Evolutionary conservation across 2,329 filamentous ascomycete species (phyloP), one percentile per base, ranked within the genome.

Genomic region (Cyphellophora europaea): DNA sequence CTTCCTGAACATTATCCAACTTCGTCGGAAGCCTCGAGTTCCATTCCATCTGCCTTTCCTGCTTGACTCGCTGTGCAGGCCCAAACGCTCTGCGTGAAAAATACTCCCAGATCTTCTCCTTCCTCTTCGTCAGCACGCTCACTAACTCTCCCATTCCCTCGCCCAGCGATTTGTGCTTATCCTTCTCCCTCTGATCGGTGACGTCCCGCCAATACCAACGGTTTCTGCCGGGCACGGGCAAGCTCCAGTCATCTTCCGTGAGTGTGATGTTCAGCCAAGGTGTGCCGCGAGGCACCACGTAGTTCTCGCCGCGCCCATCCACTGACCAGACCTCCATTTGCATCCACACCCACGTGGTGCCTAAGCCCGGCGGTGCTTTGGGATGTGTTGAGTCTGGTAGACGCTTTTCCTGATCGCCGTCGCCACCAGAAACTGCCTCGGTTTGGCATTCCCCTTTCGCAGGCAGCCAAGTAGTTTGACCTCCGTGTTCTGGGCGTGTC

Each of bases 111-210:
- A 25, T 25, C 8, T 8, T 8, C 21, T 25, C 21, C 21, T 25
- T 25, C 21, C 21, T 25, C n/a, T 25, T 25, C n/a, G 21, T 25
- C 21, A 25, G 21, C 21, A 25, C 21, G n/a, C n/a, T n/a, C n/a
- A n/a, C n/a, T n/a, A n/a, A n/a, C n/a, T n/a, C n/a, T n/a, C n/a
- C n/a, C n/a, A n/a, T n/a, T n/a, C n/a, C n/a, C n/a, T n/a, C n/a
- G n/a, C n/a, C n/a, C n/a, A n/a, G n/a, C n/a, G n/a, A n/a, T 25
- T 25, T 25, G 8, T 8, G 8, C 8, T 25, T n/a, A n/a, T 8
- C 8, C n/a, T 8, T n/a, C 21, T 25, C 21, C 21, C n/a, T n/a
- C 21, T 25, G 21, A n/a, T 8, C 8, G 8, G 8, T n/a, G 21
- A 25, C 21, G n/a, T 25, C 21, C 21, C n/a, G 8, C 21, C 21